Evolutionary conservation across 441 rosid genomes (phyloP).

Genomic region (Pelargonium myrrhifolium): DNA sequence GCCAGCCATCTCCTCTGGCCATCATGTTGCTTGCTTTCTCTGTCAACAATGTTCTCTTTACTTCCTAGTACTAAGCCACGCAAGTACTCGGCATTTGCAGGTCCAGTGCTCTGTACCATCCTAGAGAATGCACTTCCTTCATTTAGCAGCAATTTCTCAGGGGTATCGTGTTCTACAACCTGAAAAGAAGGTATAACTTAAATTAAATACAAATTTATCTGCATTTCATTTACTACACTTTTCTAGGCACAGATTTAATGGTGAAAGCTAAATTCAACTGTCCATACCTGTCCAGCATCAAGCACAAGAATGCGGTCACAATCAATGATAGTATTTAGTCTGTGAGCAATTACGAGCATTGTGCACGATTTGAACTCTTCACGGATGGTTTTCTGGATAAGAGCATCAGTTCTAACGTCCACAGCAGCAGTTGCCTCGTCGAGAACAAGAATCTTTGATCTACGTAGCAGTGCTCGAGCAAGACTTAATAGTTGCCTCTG

Average conservation of each 20-base stretch:
- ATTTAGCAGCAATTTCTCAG: conserved; percentile 60
- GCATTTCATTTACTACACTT: neutral
- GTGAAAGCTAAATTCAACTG: neutral
- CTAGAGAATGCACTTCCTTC: conserved; percentile 71
- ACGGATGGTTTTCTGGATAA: conserved; percentile 85
- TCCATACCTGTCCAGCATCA: conserved; percentile 33
- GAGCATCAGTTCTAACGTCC: conserved; percentile 91
- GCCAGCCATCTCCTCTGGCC: conserved; percentile 70
- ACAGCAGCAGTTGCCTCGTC: conserved; percentile 99
- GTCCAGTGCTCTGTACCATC: conserved; percentile 93
- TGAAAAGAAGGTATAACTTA: conserved; percentile 18
- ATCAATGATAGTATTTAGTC: conserved; percentile 85
- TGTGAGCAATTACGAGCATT: conserved; percentile 89
- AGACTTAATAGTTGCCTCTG: conserved; percentile 91
- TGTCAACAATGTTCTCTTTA: conserved; percentile 17
- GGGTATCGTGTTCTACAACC: conserved; percentile 77
- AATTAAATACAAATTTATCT: neutral
- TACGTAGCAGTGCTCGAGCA: conserved; percentile 79
- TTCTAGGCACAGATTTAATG: neutral
- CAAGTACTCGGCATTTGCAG: conserved; percentile 84
- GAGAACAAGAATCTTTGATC: conserved; percentile 92
- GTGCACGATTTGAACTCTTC: conserved; percentile 95
- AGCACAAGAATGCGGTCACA: conserved; percentile 79
- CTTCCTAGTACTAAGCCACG: conserved; percentile 57
- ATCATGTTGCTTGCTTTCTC: conserved; percentile 27